Base-by-base conservation (phyloP, 768 basidiomycete species). In the Nidularia pulvinata region DNA sequence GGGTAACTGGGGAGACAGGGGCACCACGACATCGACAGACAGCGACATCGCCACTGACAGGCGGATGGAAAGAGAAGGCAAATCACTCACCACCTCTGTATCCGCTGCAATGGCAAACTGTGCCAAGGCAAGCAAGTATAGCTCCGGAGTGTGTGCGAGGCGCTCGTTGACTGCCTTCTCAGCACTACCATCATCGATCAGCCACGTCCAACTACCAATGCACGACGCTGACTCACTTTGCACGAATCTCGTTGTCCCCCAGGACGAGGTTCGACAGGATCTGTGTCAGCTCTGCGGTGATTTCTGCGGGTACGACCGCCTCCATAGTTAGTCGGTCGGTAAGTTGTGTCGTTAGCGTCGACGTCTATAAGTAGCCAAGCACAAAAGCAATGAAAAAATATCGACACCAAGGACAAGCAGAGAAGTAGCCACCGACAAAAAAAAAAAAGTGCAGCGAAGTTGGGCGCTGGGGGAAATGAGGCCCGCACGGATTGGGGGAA, bases 161-260 rank as follows among this genome's bases (percentile, higher is more conserved):
- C 91, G 79, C 57, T 93, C 88, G 63, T 93, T 89, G 53, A 93
- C 89, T 0, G 87, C 87, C 54, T 85, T 84, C 62, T 93, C 91
- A 49, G 91, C 91, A 72, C 89, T 82, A 19, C 19, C 19, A 19
- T 19, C 19, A 19, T 19, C 19, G 19, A 19, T 19, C 19, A 19
- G 19, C 19, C 19, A 19, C 19, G 19, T 19, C 19, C 19, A 19
- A 19, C 19, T 19, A 19, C 19, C 19, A 19, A 19, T 19, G 19
- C 19, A 19, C 19, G 19, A 19, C 19, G 19, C 19, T 32, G 5
- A 65, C 72, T 50, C 61, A 89, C 90, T 79, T 87, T 58, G 86
- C 75, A 14, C 91, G 84, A 49, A 93, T 89, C 51, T 86, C 83
- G 69, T 93, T 93, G 67, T 93, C 90, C 4, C 89, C 91, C 39